These are phyloP conservation scores for Phytophthora litchii DNA, from an alignment of 352 stramenopile genomes.

Conservation along the genomic window DNA sequence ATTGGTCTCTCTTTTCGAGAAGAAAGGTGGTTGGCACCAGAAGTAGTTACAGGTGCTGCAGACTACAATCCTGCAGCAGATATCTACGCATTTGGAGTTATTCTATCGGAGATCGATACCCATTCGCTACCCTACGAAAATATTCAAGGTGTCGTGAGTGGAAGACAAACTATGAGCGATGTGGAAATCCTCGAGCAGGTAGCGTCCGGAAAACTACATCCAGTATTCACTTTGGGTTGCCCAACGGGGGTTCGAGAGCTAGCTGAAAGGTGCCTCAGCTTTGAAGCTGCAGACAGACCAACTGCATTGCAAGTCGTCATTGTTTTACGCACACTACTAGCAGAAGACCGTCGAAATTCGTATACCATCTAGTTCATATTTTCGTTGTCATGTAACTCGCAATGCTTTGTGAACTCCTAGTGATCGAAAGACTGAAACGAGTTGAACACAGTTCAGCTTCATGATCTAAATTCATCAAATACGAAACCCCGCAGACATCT, in stretches of 20 bases:
- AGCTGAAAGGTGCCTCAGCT: conserved; percentile 43
- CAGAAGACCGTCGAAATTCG: conserved; percentile 12
- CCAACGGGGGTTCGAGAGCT: conserved; percentile 44
- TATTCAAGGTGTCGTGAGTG: conserved; percentile 7
- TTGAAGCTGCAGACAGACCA: conserved; percentile 40
- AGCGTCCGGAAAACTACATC: conserved; percentile 26
- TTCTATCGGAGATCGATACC: conserved; percentile 62
- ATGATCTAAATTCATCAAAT: not conserved
- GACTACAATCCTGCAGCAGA: conserved; percentile 47
- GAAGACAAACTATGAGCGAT: conserved; percentile 25
- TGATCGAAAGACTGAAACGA: too few relatives aligned
- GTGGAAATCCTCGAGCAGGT: conserved; percentile 39
- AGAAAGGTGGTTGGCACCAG: conserved; percentile 47
- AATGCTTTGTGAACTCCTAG: too few relatives aligned
- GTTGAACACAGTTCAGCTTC: not conserved
- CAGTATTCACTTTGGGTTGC: conserved; percentile 36
- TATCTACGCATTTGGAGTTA: conserved; percentile 57
- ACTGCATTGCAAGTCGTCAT: conserved; percentile 52
- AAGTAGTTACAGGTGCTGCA: conserved; percentile 42
- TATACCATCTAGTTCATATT: conserved; percentile 16
- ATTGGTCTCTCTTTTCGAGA: conserved; percentile 18
- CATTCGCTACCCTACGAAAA: conserved; percentile 59
- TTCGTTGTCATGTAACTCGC: too few relatives aligned
- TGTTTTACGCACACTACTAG: conserved; percentile 37
- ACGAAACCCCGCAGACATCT: not conserved